These are phyloP conservation scores for Aspergillus ellipticus DNA, from an alignment of 495 filamentous ascomycete genomes.

Conservation along the genomic window DNA sequence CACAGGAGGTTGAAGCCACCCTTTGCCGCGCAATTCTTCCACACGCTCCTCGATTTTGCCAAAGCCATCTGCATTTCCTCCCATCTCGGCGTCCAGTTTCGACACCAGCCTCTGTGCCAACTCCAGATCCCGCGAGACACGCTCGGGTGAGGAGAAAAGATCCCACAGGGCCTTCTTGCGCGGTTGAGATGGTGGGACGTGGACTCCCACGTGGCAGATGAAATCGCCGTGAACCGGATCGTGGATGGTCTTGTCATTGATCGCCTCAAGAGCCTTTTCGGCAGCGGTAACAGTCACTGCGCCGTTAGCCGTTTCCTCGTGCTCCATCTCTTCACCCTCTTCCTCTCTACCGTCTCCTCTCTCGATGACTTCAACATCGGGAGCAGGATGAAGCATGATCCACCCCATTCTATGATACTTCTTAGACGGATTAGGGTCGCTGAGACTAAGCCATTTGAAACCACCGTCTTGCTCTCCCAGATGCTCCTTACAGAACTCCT, in stretches of 20 bases:
- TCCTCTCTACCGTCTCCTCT: slow-evolving; percentile 60
- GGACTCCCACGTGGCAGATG: slow-evolving; percentile 93
- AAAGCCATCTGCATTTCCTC: slow-evolving; percentile 60
- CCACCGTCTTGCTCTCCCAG: slow-evolving; percentile 81
- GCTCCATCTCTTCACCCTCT: slow-evolving; percentile 56
- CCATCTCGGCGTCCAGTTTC: slow-evolving; percentile 80
- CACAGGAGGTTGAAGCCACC: slow-evolving; percentile 66
- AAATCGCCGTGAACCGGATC: slow-evolving; percentile 92
- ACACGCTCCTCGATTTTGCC: slow-evolving; percentile 81
- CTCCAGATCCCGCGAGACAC: slow-evolving; percentile 79
- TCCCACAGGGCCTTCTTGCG: slow-evolving; percentile 98
- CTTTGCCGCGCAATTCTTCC: slow-evolving; percentile 68
- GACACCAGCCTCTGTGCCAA: slow-evolving; percentile 70
- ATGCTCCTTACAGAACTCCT: slow-evolving; percentile 88
- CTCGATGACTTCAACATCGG: slow-evolving; percentile 55
- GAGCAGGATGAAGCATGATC: slow-evolving; percentile 86
- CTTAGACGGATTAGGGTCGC: slow-evolving; percentile 94
- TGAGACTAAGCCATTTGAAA: slow-evolving; percentile 87
- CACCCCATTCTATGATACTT: slow-evolving; percentile 97
- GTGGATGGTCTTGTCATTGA: slow-evolving; percentile 95
- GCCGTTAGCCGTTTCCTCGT: slow-evolving; percentile 30
- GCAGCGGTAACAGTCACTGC: slow-evolving; percentile 48
- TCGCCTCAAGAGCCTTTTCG: slow-evolving; percentile 81
- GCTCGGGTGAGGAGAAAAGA: slow-evolving; percentile 84
- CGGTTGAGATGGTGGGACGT: slow-evolving; percentile 78